Conservation (phyloP, 2,329 filamentous ascomycete genomes). For the Fusarium decemcellulare region DNA sequence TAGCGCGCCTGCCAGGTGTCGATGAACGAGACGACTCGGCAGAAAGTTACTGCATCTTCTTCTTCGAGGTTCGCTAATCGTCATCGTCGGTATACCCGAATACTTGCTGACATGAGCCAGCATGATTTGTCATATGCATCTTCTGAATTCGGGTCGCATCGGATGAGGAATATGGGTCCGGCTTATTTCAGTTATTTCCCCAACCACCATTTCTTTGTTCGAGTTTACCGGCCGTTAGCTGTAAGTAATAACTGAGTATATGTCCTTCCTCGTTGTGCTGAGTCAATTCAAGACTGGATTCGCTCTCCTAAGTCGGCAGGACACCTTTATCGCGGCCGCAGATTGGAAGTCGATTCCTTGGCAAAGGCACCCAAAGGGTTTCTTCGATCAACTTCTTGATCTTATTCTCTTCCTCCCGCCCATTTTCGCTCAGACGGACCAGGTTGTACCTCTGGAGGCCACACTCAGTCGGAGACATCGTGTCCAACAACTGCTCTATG, state of each 20-base stretch:
- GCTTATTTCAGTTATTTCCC: conserved; percentile 65
- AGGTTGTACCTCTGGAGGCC: conserved; percentile 55
- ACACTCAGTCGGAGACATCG: conserved; percentile 59
- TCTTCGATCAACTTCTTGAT: conserved; percentile 68
- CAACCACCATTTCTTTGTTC: conserved; percentile 70
- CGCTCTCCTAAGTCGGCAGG: conserved; percentile 64
- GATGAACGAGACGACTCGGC: conserved; percentile 48
- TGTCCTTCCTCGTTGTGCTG: conserved; percentile 23
- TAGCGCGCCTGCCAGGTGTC: conserved; percentile 57
- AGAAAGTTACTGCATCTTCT: conserved; percentile 64
- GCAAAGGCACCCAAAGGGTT: conserved; percentile 64
- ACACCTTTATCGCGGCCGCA: conserved; percentile 64
- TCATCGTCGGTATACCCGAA: background rate
- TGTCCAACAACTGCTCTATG: conserved; percentile 63
- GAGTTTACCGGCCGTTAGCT: conserved; percentile 67
- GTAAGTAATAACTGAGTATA: conserved; percentile 56
- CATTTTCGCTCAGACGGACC: conserved; percentile 62
- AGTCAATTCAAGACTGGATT: conserved; percentile 56
- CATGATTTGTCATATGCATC: conserved; percentile 60
- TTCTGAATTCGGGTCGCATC: conserved; percentile 55
- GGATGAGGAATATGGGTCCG: conserved; percentile 59
- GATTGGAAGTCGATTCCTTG: conserved; percentile 69
- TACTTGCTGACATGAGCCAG: conserved; percentile 48
- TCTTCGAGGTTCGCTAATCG: conserved; percentile 64
- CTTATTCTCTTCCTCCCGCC: conserved; percentile 62